Evolutionary conservation across 208 protist genomes (phyloP).

Genomic region (Acanthamoeba healyi): DNA sequence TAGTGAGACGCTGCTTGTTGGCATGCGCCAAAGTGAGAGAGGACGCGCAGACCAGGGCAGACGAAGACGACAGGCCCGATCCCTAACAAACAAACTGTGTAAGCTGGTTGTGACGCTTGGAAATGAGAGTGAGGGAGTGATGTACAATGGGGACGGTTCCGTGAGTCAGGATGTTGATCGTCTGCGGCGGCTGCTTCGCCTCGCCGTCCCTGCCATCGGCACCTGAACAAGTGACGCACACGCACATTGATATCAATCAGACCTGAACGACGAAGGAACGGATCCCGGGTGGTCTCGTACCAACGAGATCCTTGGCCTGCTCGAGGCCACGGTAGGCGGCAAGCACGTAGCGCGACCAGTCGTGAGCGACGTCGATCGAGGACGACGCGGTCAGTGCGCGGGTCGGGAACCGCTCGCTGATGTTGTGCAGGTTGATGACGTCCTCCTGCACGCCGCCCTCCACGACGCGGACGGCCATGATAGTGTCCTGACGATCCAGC

Average conservation of each 20-base stretch:
- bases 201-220: neutral
- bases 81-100: slow-evolving; percentile 2
- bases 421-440: slow-evolving; percentile 52
- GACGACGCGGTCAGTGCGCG: slow-evolving; percentile 50
- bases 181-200: neutral
- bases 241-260: neutral
- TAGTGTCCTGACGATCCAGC: slow-evolving; percentile 66
- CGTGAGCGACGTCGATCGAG: slow-evolving; percentile 47
- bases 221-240: neutral
- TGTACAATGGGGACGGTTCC: slow-evolving; percentile 71
- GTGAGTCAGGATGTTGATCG: slow-evolving; percentile 65
- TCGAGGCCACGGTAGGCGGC: slow-evolving; percentile 51
- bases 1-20: slow-evolving; percentile 70
- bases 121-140: neutral
- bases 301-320: slow-evolving; percentile 23
- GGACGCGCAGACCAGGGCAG: slow-evolving; percentile 81
- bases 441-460: neutral
- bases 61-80: slow-evolving; percentile 79
- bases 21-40: slow-evolving; percentile 69
- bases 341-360: slow-evolving; percentile 67
- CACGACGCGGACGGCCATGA: slow-evolving; percentile 38
- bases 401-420: slow-evolving; percentile 1
- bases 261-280: neutral
- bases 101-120: neutral
- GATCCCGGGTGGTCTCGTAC: neutral